phyloP scores from a whole-genome alignment of 148 eudicot species.

The Talinum fruticosum region DNA sequence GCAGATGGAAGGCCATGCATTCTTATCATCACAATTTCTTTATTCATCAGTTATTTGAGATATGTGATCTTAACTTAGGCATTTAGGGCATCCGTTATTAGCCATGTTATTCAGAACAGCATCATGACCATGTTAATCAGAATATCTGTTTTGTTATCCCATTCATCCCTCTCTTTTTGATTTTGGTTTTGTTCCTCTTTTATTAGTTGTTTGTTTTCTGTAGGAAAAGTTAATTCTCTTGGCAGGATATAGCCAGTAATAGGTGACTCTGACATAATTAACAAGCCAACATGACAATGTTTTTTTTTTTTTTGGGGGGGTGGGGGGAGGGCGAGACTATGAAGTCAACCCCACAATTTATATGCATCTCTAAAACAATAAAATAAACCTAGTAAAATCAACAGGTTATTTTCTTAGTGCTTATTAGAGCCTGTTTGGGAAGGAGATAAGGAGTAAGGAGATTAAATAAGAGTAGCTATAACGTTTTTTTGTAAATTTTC shows the following conservation, averaged over 20 bases:
- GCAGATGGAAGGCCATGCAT: constrained; percentile 34
- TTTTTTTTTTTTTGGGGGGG: too few relatives aligned
- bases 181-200: neutral
- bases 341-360: too few relatives aligned
- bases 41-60: constrained; percentile 36
- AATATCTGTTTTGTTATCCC: neutral
- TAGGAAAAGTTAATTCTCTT: neutral
- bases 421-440: too few relatives aligned
- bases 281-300: too few relatives aligned
- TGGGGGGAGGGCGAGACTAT: too few relatives aligned
- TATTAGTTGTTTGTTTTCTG: neutral
- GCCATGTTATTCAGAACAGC: neutral
- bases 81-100: constrained; percentile 13
- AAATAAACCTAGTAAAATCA: too few relatives aligned
- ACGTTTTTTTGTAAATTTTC: too few relatives aligned
- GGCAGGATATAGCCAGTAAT: neutral
- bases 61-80: constrained; percentile 22
- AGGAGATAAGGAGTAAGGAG: too few relatives aligned
- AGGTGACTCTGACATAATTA: neutral
- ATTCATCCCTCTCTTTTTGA: neutral
- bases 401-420: too few relatives aligned
- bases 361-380: too few relatives aligned
- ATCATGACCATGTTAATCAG: neutral
- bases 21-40: constrained; percentile 23
- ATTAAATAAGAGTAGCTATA: too few relatives aligned